Evolutionary conservation across 192 early-diverging fungal genomes (phyloP).

Genomic region (Entomortierella lignicola): DNA sequence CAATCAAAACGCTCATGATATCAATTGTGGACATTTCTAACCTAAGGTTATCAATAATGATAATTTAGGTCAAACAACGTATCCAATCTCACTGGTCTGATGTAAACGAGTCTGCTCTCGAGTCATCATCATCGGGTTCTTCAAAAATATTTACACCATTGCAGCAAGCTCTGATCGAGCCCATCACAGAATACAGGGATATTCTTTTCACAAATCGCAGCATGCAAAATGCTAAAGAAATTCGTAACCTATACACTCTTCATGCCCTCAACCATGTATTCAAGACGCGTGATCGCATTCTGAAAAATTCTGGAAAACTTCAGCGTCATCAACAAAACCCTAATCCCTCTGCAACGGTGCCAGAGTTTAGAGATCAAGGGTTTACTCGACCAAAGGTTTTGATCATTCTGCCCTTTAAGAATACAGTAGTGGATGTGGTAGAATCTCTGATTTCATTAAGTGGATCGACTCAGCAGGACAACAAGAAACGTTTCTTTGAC

Average conservation of each 20-base stretch:
- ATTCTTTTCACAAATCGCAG: conserved; percentile 75
- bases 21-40: background rate
- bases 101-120: conserved; percentile 29
- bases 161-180: conserved; percentile 68
- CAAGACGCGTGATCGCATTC: conserved; percentile 79
- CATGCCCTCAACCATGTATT: conserved; percentile 94
- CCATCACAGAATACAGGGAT: conserved; percentile 82
- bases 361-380: conserved; percentile 93
- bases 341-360: conserved; percentile 23
- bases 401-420: conserved; percentile 89
- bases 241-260: conserved; percentile 78
- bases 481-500: conserved; percentile 85
- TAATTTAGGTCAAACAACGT: conserved; percentile 45
- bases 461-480: conserved; percentile 86
- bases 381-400: conserved; percentile 95
- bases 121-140: conserved; percentile 3
- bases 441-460: conserved; percentile 79
- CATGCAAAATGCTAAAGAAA: conserved; percentile 71
- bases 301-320: conserved; percentile 86
- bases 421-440: conserved; percentile 83
- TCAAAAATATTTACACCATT: conserved; percentile 62
- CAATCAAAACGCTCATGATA: too few species aligned
- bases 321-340: conserved; percentile 64
- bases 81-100: conserved; percentile 39
- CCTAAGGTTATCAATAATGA: background rate